Evolutionary conservation across 768 basidiomycete species (phyloP).

Genomic region (Hypholoma fasciculare): DNA sequence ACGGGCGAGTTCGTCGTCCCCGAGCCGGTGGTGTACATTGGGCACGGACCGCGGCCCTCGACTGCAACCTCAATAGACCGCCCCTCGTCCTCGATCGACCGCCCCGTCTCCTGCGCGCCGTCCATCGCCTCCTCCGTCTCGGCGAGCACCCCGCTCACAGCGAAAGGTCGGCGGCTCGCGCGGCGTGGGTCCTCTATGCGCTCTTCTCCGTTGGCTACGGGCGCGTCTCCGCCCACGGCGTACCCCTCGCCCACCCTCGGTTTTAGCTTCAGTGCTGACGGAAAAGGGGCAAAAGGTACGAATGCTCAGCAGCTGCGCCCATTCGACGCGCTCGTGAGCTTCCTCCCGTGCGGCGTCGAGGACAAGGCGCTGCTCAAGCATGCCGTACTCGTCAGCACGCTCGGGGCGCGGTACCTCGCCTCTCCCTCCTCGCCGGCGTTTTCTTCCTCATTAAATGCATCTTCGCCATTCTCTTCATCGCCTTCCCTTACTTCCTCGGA

Average conservation of each 20-base stretch:
- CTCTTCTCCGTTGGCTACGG: too few relatives aligned
- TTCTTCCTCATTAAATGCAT: too few relatives aligned
- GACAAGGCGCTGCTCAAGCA: slow-evolving; percentile 46
- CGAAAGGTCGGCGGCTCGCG: slow-evolving; percentile 10
- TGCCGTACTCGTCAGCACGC: slow-evolving; percentile 43
- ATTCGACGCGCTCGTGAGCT: slow-evolving; percentile 46
- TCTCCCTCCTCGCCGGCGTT: neutral
- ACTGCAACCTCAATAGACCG: too few relatives aligned
- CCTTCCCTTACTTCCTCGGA: neutral
- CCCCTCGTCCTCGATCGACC: neutral
- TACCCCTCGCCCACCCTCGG: neutral
- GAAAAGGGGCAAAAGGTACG: too few relatives aligned
- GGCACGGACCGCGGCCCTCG: neutral
- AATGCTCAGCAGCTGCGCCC: slow-evolving; percentile 13
- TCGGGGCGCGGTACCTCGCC: slow-evolving; percentile 36
- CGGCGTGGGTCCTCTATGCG: neutral
- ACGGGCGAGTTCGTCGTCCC: slow-evolving; percentile 33
- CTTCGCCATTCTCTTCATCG: neutral
- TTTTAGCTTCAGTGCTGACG: neutral
- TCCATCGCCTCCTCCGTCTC: neutral
- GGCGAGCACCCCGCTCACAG: neutral
- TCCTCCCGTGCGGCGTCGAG: slow-evolving; percentile 35
- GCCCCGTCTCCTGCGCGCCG: neutral
- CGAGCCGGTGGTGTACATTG: slow-evolving; percentile 14
- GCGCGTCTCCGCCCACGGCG: neutral